A percentile compares a stretch with the other conserved stretches of the same genome.
Evolutionary conservation across 805 yeast genomes (phyloP).

Genomic region (Candida mattraensis): DNA sequence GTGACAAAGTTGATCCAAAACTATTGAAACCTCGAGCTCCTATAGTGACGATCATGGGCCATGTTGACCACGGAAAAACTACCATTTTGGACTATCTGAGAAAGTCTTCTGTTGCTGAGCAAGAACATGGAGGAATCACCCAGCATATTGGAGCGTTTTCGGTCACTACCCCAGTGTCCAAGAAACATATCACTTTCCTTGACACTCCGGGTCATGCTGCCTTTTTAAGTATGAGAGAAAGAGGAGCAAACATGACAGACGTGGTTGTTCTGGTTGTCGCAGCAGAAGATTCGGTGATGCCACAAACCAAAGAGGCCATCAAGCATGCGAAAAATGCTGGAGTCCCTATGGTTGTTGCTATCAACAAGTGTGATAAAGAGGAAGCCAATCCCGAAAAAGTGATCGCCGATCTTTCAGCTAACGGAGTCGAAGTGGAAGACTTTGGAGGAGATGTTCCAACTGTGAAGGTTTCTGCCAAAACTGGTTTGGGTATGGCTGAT

Average conservation of each 20-base stretch:
- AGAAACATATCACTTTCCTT: constrained; percentile 78
- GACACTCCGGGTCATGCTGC: constrained; percentile 99
- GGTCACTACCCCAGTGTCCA: constrained; percentile 72
- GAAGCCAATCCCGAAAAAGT: constrained; percentile 76
- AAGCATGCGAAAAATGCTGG: constrained; percentile 83
- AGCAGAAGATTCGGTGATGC: constrained; percentile 97
- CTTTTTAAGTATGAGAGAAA: constrained; percentile 89
- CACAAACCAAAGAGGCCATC: constrained; percentile 94
- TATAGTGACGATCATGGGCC: constrained; percentile 97
- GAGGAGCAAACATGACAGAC: constrained; percentile 95
- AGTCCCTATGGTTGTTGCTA: constrained; percentile 85
- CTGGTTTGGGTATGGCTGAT: constrained; percentile 87
- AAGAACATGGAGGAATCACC: constrained; percentile 95
- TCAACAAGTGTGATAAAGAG: constrained; percentile 86
- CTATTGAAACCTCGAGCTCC: constrained; percentile 76
- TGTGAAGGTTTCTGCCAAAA: constrained; percentile 81
- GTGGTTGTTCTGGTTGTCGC: constrained; percentile 91
- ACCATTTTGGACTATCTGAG: constrained; percentile 86
- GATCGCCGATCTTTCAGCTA: constrained; percentile 68
- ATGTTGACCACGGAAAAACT: constrained; percentile 98
- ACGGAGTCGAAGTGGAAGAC: constrained; percentile 84
- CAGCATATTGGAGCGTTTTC: constrained; percentile 98
- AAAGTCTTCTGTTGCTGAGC: constrained; percentile 76
- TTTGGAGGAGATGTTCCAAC: constrained; percentile 95
- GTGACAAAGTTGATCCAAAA: constrained; percentile 47